Evolutionary conservation across 2,329 filamentous ascomycete genomes (phyloP).

Genomic region (Ceratocystis destructans): DNA sequence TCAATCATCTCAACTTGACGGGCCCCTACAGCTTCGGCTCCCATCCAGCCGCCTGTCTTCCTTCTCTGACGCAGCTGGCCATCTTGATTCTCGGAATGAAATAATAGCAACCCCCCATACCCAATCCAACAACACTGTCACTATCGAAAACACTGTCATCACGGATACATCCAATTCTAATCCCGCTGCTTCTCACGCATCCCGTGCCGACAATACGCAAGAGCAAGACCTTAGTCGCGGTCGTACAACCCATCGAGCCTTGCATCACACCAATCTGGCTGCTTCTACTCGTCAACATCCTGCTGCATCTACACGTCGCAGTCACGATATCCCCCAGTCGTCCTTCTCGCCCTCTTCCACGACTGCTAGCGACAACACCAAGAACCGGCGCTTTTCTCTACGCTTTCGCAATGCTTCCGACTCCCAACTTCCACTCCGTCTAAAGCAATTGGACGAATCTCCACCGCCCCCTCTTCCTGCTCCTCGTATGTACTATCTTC

Average conservation of each 20-base stretch:
- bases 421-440: slow-evolving; percentile 65
- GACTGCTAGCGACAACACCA: slow-evolving; percentile 27
- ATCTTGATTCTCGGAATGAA: background rate
- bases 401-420: slow-evolving; percentile 88
- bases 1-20: background rate
- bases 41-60: background rate
- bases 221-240: background rate
- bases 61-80: background rate
- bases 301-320: slow-evolving; percentile 20
- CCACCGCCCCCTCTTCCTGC: slow-evolving; percentile 42
- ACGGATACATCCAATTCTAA: background rate
- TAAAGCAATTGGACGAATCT: slow-evolving; percentile 53
- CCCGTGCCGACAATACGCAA: background rate
- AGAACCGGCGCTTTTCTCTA: slow-evolving; percentile 52
- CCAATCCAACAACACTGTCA: background rate
- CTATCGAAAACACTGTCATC: slow-evolving; percentile 2
- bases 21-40: background rate
- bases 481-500: slow-evolving; percentile 31
- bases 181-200: slow-evolving; percentile 2
- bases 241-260: slow-evolving; percentile 15
- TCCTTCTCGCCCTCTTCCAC: slow-evolving; percentile 14
- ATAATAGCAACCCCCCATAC: background rate
- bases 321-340: slow-evolving; percentile 17
- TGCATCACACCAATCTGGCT: slow-evolving; percentile 14
- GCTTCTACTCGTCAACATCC: slow-evolving; percentile 22